Evolutionary conservation across 805 yeast species (phyloP), one percentile per base, ranked within the genome.

Genomic region (Candida montana): DNA sequence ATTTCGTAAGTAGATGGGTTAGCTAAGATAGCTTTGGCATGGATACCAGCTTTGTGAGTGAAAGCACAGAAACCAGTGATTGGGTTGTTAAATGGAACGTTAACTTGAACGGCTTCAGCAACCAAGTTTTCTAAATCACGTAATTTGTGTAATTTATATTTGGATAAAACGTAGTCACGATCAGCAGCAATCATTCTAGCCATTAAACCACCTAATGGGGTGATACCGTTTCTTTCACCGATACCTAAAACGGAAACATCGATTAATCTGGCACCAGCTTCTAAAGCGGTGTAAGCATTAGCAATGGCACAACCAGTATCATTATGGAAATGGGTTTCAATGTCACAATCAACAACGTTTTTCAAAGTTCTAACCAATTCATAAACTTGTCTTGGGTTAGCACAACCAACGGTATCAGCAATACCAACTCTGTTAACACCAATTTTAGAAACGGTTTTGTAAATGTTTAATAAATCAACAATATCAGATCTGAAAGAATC

Each of bases 231-330:
- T 71, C 99, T 83, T 77, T 91, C 99, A 68, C 99, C 99, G 53
- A 91, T 93, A 57, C 99, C 99, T 56, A 91, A 77, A 15, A 91
- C 98, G 12, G 96, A 84, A 34, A 88, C 95, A 67, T 91, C 99
- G 52, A 91, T 86, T 57, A 90, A 77, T 60, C 79, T 81, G 53
- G 99, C 99, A 59, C 99, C 99, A 41, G 89, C 99, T 69, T 91
- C 99, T 57, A 91, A 74, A 12, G 98, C 98, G 44, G 97, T 88
- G 77, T 93, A 93, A 27, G 99, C 96, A 64, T 91, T 91, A 48
- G 97, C 96, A 69, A 91, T 88, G 51, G 99, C 96, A 73, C 98
- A 93, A 49, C 99, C 99, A 27, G 99, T 91, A 67, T 91, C 99
- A 65, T 91, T 87, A 72, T 91, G 99, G 86, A 91, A 93, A 67